These are phyloP conservation scores for Lipomyces yarrowii DNA, from an alignment of 1,139 yeast genomes.

Conservation along the genomic window DNA sequence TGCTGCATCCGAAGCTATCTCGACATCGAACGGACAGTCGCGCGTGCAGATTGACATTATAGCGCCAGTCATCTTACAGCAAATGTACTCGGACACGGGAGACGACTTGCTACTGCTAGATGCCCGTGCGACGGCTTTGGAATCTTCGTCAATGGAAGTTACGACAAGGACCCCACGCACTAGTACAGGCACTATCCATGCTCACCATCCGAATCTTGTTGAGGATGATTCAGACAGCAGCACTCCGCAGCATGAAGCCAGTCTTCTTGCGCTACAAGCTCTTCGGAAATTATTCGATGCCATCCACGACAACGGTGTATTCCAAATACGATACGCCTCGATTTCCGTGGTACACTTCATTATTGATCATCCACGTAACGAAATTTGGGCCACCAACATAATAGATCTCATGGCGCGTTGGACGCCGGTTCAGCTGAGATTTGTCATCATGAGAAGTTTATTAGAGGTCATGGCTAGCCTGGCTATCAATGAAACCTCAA, in stretches of 20 bases:
- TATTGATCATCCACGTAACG: conserved; percentile 36
- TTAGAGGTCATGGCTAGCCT: conserved; percentile 41
- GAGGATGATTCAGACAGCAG: conserved; percentile 15
- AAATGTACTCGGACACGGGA: conserved; percentile 25
- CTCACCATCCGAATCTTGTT: not conserved
- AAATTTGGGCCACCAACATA: conserved; percentile 58
- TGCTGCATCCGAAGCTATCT: conserved; percentile 50
- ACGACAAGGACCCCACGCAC: conserved; percentile 8
- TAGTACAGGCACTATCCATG: conserved; percentile 11
- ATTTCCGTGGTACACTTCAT: conserved; percentile 42
- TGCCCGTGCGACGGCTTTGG: not conserved
- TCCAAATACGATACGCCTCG: conserved; percentile 45
- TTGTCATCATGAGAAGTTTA: conserved; percentile 58
- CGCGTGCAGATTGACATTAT: conserved; percentile 45
- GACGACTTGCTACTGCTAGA: conserved; percentile 8
- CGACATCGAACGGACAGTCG: conserved; percentile 46
- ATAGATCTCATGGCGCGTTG: conserved; percentile 70
- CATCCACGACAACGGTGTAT: conserved; percentile 35
- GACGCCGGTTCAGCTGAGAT: conserved; percentile 88
- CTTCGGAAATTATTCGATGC: conserved; percentile 47
- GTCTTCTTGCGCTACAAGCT: conserved; percentile 37
- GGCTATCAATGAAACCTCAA: conserved; percentile 41
- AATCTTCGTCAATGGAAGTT: not conserved
- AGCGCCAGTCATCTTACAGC: conserved; percentile 49
- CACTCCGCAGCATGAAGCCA: conserved; percentile 23